These are phyloP conservation scores for Cordyceps farinosa DNA, from an alignment of 2,329 filamentous ascomycete genomes.

Conservation along the genomic window DNA sequence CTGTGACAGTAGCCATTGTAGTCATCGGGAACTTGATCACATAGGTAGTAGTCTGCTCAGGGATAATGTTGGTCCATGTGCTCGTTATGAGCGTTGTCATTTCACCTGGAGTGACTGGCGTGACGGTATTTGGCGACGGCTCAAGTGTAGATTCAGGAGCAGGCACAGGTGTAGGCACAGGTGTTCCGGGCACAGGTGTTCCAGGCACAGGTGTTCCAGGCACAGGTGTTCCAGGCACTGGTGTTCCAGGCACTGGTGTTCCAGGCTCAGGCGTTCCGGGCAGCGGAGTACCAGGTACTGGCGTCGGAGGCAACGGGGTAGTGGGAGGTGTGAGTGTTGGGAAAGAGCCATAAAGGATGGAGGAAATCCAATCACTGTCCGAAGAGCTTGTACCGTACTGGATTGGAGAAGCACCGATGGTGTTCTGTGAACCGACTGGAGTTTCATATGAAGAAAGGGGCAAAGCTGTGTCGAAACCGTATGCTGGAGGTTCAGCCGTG, in stretches of 20 bases:
- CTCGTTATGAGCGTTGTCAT: constrained; percentile 30
- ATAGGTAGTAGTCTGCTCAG: constrained; percentile 38
- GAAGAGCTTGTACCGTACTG: neutral
- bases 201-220: neutral
- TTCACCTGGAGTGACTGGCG: constrained; percentile 25
- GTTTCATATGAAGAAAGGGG: neutral
- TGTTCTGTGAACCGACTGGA: neutral
- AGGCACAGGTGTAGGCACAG: constrained; percentile 10
- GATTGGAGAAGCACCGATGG: neutral
- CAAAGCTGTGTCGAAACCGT: constrained; percentile 3
- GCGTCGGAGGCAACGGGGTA: constrained; percentile 24
- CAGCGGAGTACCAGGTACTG: neutral
- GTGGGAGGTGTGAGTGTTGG: constrained; percentile 32
- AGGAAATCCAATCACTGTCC: constrained; percentile 16
- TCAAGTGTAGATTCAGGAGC: constrained; percentile 9
- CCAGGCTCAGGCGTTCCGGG: neutral
- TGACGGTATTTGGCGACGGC: constrained; percentile 32
- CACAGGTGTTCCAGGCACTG: neutral
- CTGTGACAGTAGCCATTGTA: constrained; percentile 34
- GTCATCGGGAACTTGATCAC: constrained; percentile 38
- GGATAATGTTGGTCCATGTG: constrained; percentile 39
- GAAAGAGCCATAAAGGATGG: constrained; percentile 18
- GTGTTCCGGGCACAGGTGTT: constrained; percentile 24
- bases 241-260: constrained; percentile 23
- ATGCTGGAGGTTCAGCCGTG: constrained; percentile 12